Percentiles rank a stretch among this genome's conserved stretches.
Evolutionary conservation across 108 stramenopile genomes (phyloP).

Genomic region (Mediolabrus comicus): DNA sequence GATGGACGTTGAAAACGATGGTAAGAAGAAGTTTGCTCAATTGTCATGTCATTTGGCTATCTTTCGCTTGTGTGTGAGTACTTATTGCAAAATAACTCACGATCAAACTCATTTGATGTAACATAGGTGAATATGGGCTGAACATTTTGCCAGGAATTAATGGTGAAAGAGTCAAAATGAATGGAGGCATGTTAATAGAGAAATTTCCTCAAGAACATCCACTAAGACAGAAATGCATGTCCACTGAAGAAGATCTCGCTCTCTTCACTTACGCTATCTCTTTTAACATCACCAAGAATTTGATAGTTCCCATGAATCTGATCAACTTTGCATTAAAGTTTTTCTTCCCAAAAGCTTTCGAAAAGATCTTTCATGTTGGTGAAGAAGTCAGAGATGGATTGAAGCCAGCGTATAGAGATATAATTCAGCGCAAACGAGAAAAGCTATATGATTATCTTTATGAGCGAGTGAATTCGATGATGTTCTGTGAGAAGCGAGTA

Average conservation of each 20-base stretch:
- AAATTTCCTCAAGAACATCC: constrained; percentile 75
- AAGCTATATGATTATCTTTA: constrained; percentile 75
- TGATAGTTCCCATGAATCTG: constrained; percentile 52
- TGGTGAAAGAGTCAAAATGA: constrained; percentile 56
- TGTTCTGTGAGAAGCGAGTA: no score
- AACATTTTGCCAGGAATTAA: constrained; percentile 25
- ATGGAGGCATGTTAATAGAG: constrained; percentile 62
- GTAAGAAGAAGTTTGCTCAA: no score
- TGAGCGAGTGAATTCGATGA: constrained; percentile 53
- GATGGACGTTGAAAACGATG: background rate
- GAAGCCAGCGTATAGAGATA: constrained; percentile 53
- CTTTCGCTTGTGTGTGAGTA: constrained; percentile 38
- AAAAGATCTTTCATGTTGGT: constrained; percentile 62
- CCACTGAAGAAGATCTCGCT: constrained; percentile 10
- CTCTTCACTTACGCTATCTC: constrained; percentile 54
- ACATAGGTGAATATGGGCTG: constrained; percentile 41
- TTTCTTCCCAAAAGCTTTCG: constrained; percentile 61
- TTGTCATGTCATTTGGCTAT: no score
- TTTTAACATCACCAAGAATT: constrained; percentile 60
- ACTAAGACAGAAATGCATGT: background rate
- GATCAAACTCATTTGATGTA: no score
- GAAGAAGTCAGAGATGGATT: constrained; percentile 69
- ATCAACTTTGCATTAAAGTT: constrained; percentile 64
- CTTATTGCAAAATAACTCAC: no score
- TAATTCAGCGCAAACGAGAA: constrained; percentile 63